Evolutionary conservation across 2,329 filamentous ascomycete genomes (phyloP), one percentile per base, ranked within the genome.

Genomic region (Cryphonectria nitschkei): DNA sequence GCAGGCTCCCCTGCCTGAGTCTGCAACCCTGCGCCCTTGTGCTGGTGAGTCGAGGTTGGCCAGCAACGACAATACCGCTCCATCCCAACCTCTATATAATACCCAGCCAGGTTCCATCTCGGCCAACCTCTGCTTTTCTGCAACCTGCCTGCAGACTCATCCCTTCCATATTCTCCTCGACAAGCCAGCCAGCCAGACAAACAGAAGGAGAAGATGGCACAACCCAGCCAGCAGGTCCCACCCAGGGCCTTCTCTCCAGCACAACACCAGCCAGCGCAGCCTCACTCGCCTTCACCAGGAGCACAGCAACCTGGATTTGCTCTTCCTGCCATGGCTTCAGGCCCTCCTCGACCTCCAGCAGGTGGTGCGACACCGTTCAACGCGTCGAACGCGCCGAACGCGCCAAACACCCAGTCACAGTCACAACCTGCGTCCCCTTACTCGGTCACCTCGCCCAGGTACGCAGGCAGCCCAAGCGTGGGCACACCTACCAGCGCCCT

Each of bases 211-310:
- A 60, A 39, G 69, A 74, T 73, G 73, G 67, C 72, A 54, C 73
- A 74, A 54, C 78, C 71, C 75, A 77, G 67, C 75, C 77, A 74
- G 68, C 80, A 81, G 79, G 79, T 80, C 75, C 82, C 86, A 67
- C 84, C 86, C 69, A 85, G 86, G 74, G 82, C 85, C 68, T 93
- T 88, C 80, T 91, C 90, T 73, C 89, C 89, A 75, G 86, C 87
- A 41, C 90, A 88, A 70, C 86, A 58, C 26, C 67, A 68, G 14
- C 58, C 67, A 19, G 32, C 41, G 32, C 67, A 68, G 58, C 13
- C 43, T 11, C 56, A 86, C 65, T 85, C 87, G 50, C 86, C 89
- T 34, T 90, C 91, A 34, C 89, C 91, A 61, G 86, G 84, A 65
- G 83, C 86, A 32, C 84, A 86, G 43, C 86, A 87, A 74, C 82